phyloP scores from a whole-genome alignment of 495 filamentous ascomycete species.

The Hyphodiscus hymeniophilus region DNA sequence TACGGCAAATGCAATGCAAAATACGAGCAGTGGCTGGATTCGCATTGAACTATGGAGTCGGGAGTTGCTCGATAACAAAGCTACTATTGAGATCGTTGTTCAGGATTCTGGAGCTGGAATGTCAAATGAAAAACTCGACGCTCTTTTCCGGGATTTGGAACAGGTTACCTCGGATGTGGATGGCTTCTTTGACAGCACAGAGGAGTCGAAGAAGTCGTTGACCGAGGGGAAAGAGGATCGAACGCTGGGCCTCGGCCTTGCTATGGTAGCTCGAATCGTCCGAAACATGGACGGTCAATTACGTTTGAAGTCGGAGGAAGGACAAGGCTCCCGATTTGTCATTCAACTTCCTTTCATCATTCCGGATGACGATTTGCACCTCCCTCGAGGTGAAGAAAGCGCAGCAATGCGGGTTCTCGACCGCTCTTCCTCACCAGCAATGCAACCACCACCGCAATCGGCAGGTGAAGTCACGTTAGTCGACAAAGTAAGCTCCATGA shows the following conservation, averaged over 20 bases:
- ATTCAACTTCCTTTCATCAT: conserved; percentile 63
- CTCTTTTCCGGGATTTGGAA: conserved; percentile 79
- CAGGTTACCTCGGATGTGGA: conserved; percentile 61
- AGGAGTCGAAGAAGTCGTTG: conserved; percentile 24
- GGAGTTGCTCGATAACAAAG: conserved; percentile 20
- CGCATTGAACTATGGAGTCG: conserved; percentile 58
- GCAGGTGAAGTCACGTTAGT: conserved; percentile 52
- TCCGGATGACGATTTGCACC: conserved; percentile 34
- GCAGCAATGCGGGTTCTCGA: neutral
- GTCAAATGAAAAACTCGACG: conserved; percentile 59
- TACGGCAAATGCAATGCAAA: conserved; percentile 77
- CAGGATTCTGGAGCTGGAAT: conserved; percentile 81
- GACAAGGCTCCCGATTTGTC: conserved; percentile 76
- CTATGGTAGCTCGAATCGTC: conserved; percentile 75
- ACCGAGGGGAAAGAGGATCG: conserved; percentile 10
- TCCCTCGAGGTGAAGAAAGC: neutral
- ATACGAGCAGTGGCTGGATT: conserved; percentile 64
- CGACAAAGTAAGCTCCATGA: conserved; percentile 29
- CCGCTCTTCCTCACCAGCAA: conserved; percentile 9
- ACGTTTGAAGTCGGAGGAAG: conserved; percentile 77
- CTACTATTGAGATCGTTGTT: conserved; percentile 59
- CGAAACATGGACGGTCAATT: conserved; percentile 90
- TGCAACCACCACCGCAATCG: conserved; percentile 24
- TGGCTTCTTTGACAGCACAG: conserved; percentile 26
- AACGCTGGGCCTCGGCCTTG: conserved; percentile 73